Base-by-base conservation (phyloP, 495 filamentous ascomycete genomes). In the Rhizodiscina lignyota region DNA sequence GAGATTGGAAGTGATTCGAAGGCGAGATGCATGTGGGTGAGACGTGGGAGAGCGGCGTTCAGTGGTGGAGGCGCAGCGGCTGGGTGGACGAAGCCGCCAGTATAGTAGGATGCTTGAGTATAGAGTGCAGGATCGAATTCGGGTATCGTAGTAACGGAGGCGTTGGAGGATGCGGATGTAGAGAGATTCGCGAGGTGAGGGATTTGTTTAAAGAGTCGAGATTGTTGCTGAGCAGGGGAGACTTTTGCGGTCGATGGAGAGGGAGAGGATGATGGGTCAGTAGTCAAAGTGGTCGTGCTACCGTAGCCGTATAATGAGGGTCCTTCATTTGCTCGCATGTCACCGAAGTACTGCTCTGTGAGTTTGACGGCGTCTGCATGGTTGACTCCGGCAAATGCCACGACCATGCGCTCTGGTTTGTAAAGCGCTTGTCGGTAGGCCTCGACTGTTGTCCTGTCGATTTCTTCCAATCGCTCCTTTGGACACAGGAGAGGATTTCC, bases 1-100 rank as follows among this genome's bases (percentile, higher is more conserved):
- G 72, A 73, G 48, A 96, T 92, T 30, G 85, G 80, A 37, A 94
- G 73, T 21, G 86, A 86, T 64, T 99, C 89, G 50, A 99, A 96
- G 39, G 83, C 84, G 42, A 97, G 67, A 59, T 96, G 83, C 40
- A 97, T 80, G 51, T 97, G 77, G 26, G 79, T 87, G 53, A 94
- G 70, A 21, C 72, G 66, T 22, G 80, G 86, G n/a, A 82, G 62
- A 45, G 79, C 74, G 13, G 77, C 77, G 54, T 82, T 89, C 0
- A 70, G 58, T 0, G 85, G 77, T 0, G 74, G 70, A 10, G 83
- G 79, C 21, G 86, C 74, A 0, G 77, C 67, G 0, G 87, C 84
- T 11, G 96, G 72, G 4, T 79, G 71, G 27, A 92, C 68, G 58
- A 91, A 84, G 22, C 91, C 89, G 46, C 91, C 89, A 3, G 89